Conservation (phyloP, 345 rosid species). For the Sisymbrium irio region DNA sequence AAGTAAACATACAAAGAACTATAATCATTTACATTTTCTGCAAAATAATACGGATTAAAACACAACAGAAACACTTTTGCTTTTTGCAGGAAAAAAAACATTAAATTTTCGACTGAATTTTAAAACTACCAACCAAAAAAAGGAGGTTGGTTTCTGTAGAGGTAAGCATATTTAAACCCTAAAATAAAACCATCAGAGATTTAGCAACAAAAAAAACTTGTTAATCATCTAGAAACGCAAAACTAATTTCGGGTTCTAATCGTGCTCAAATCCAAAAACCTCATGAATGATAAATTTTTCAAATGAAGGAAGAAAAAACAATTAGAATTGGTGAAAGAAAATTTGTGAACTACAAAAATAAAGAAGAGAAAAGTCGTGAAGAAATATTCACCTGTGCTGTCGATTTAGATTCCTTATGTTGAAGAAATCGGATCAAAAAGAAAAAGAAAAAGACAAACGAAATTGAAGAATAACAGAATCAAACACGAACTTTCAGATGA, state of each 20-base stretch:
- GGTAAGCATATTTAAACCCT: not conserved
- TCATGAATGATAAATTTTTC: slow-evolving; percentile 2
- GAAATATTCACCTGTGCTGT: slow-evolving; percentile 23
- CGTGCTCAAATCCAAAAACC: not conserved
- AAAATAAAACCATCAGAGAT: slow-evolving; percentile 12
- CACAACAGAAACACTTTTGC: slow-evolving; percentile 21
- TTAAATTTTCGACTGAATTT: not conserved
- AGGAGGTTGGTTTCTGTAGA: not conserved
- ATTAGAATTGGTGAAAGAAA: not conserved
- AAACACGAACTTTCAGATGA: not conserved
- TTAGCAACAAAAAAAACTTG: not conserved
- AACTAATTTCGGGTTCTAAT: not conserved
- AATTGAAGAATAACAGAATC: slow-evolving; percentile 4
- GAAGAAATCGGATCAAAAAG: not conserved
- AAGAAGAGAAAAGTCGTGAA: slow-evolving; percentile 14
- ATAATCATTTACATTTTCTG: not conserved
- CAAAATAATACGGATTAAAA: not conserved
- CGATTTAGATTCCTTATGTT: slow-evolving; percentile 25
- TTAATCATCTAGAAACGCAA: not conserved
- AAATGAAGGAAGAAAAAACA: not conserved
- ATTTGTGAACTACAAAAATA: not conserved
- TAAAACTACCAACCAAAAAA: slow-evolving; percentile 1
- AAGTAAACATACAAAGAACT: slow-evolving; percentile 13
- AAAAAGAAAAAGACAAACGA: not conserved
- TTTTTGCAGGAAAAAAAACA: slow-evolving; percentile 12